These are phyloP conservation scores for Tubosaeta sp. DNA, from an alignment of 768 basidiomycete species.

Conservation along the genomic window DNA sequence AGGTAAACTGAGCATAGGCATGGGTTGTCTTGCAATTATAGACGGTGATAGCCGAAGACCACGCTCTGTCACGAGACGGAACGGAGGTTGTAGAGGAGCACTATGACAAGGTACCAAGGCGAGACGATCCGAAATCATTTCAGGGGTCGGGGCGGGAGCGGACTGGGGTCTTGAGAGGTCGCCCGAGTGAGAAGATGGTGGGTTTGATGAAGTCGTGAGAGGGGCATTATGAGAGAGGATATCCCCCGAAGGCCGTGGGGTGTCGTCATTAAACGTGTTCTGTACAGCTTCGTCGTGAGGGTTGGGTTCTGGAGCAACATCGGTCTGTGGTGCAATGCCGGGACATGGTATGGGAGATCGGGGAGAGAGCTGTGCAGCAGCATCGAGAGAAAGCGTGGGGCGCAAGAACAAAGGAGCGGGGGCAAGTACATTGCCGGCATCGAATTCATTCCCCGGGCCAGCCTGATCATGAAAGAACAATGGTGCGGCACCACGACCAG, in stretches of 20 bases:
- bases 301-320: neutral
- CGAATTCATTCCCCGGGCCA: neutral
- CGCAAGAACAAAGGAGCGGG: constrained; percentile 14
- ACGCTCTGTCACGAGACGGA: constrained; percentile 30
- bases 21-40: constrained; percentile 39
- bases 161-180: neutral
- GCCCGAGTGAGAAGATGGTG: neutral
- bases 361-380: constrained; percentile 6
- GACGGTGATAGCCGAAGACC: constrained; percentile 44
- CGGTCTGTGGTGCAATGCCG: constrained; percentile 6
- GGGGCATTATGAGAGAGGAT: constrained; percentile 8
- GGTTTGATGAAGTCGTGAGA: constrained; percentile 3
- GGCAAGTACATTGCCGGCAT: constrained; percentile 8
- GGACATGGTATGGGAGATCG: constrained; percentile 1
- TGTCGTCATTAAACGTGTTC: constrained; percentile 10
- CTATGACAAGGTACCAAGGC: constrained; percentile 8
- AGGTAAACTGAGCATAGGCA: constrained; percentile 50
- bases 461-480: constrained; percentile 13
- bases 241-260: constrained; percentile 11
- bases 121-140: constrained; percentile 2
- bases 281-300: constrained; percentile 6
- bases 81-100: constrained; percentile 18
- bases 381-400: constrained; percentile 8
- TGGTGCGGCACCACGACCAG: constrained; percentile 7
- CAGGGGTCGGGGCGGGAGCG: neutral